These are phyloP conservation scores for Elongisporangium senticosum DNA, from an alignment of 352 stramenopile genomes.

Conservation along the genomic window DNA sequence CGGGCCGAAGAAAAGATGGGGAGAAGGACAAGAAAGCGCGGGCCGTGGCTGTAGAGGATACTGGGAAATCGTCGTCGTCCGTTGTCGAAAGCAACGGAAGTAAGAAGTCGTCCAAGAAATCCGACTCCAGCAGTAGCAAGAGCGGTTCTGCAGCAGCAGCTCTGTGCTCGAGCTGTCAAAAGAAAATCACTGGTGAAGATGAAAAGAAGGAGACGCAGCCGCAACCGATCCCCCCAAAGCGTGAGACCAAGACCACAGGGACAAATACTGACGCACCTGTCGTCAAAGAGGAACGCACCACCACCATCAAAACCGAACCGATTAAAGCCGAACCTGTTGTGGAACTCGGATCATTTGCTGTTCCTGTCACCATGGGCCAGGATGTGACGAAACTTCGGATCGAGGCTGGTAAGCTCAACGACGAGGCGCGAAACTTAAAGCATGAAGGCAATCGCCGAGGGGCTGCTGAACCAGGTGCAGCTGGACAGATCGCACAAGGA, in stretches of 20 bases:
- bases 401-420: constrained; percentile 47
- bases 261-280: constrained; percentile 5
- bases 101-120: constrained; percentile 13
- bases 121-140: constrained; percentile 10
- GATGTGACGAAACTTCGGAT: constrained; percentile 51
- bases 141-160: constrained; percentile 21
- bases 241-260: constrained; percentile 22
- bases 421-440: constrained; percentile 70
- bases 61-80: constrained; percentile 3
- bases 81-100: constrained; percentile 12
- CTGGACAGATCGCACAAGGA: constrained; percentile 52
- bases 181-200: constrained; percentile 42
- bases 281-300: constrained; percentile 9
- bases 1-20: constrained; percentile 6
- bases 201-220: constrained; percentile 25
- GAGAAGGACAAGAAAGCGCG: constrained; percentile 5
- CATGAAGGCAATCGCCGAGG: constrained; percentile 74
- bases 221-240: constrained; percentile 15
- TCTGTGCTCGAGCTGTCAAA: constrained; percentile 59
- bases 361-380: constrained; percentile 27
- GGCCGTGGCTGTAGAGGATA: constrained; percentile 6
- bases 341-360: constrained; percentile 33
- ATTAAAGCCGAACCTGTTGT: constrained; percentile 3
- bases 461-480: constrained; percentile 24
- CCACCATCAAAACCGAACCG: constrained; percentile 10